phyloP scores from a whole-genome alignment of 2,329 filamentous ascomycete species.

The Sordariomycetes sp. region DNA sequence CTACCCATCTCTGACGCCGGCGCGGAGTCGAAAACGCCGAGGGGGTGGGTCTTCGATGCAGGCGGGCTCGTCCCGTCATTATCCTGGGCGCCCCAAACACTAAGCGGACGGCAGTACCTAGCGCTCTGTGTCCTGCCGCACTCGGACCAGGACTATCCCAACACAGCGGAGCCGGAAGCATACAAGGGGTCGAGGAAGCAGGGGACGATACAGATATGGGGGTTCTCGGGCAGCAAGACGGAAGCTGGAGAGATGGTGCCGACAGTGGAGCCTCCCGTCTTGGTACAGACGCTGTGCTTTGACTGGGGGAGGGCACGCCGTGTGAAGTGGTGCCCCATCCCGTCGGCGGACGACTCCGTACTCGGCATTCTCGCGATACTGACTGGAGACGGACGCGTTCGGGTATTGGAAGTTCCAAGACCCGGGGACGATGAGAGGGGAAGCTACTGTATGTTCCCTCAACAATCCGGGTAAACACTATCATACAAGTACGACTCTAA shows the following conservation, averaged over 20 bases:
- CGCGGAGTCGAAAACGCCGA: slow-evolving; percentile 13
- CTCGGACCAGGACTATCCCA: slow-evolving; percentile 32
- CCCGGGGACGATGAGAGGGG: slow-evolving; percentile 14
- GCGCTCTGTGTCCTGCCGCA: slow-evolving; percentile 40
- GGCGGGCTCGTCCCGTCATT: slow-evolving; percentile 42
- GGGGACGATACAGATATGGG: slow-evolving; percentile 43
- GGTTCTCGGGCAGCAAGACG: slow-evolving; percentile 23
- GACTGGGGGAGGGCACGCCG: slow-evolving; percentile 38
- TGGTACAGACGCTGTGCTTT: slow-evolving; percentile 34
- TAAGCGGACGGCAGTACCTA: slow-evolving; percentile 29
- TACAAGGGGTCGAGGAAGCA: slow-evolving; percentile 25
- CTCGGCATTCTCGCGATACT: slow-evolving; percentile 36
- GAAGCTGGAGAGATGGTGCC: slow-evolving; percentile 19
- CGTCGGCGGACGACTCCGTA: slow-evolving; percentile 16
- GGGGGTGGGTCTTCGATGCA: slow-evolving; percentile 43
- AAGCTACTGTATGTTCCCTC: slow-evolving; percentile 26
- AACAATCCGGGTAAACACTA: background rate
- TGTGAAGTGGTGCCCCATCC: slow-evolving; percentile 42
- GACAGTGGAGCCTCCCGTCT: slow-evolving; percentile 22
- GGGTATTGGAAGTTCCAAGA: slow-evolving; percentile 31
- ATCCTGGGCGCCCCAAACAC: slow-evolving; percentile 36
- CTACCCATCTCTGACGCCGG: background rate
- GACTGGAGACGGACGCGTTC: slow-evolving; percentile 38
- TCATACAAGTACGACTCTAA: background rate
- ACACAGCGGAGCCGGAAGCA: slow-evolving; percentile 23